Conservation (phyloP, 2,329 filamentous ascomycete species). For the Aureobasidium zeae region DNA sequence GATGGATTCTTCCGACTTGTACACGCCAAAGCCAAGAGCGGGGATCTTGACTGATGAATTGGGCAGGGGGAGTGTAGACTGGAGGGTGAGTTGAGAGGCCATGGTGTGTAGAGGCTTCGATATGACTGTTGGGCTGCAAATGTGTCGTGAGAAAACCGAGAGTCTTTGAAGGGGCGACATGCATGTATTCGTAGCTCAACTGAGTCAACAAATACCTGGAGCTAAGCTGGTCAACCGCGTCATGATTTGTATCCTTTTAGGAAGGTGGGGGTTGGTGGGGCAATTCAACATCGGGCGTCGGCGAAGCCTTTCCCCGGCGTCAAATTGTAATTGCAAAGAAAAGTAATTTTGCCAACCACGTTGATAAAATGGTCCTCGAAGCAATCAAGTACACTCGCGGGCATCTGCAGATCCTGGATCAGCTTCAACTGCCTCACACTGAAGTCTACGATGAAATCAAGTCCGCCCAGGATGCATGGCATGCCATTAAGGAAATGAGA, state of each 20-base stretch:
- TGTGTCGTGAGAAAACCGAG: conserved; percentile 1
- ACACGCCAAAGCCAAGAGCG: conserved; percentile 62
- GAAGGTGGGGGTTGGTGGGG: no score
- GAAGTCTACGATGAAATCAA: conserved; percentile 67
- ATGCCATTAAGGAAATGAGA: conserved; percentile 75
- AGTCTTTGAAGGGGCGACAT: conserved; percentile 11
- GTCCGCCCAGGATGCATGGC: conserved; percentile 65
- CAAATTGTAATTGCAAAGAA: no score
- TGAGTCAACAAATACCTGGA: conserved; percentile 10
- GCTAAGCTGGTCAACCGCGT: no score
- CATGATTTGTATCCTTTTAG: not conserved
- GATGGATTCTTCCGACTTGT: conserved; percentile 45
- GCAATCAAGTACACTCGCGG: conserved; percentile 69
- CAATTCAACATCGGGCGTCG: no score
- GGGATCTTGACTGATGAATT: conserved; percentile 49
- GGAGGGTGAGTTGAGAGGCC: conserved; percentile 33
- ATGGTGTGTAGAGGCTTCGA: conserved; percentile 16
- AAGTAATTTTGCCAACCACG: no score
- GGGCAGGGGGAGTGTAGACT: conserved; percentile 42
- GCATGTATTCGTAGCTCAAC: conserved; percentile 5
- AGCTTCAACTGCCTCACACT: conserved; percentile 72
- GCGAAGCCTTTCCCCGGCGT: no score
- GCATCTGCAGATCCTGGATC: conserved; percentile 67
- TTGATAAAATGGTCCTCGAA: conserved; percentile 60
- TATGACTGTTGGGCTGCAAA: not conserved